phyloP scores from a whole-genome alignment of 305 asterid species.

The Stenogyne calaminthoides region DNA sequence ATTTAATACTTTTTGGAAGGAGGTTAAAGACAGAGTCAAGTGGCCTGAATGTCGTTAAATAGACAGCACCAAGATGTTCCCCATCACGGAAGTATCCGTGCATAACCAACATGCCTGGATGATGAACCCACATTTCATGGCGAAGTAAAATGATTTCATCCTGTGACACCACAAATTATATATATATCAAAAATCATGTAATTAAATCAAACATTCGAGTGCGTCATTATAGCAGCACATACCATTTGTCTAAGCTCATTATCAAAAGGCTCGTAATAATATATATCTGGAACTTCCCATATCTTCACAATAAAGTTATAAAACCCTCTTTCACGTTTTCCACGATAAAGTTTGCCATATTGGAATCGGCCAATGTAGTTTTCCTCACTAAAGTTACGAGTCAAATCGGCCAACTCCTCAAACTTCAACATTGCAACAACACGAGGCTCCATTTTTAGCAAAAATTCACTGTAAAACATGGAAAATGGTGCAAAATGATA shows the following conservation, averaged over 20 bases:
- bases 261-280: neutral
- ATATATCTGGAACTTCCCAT: neutral
- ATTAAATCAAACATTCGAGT: neutral
- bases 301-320: neutral
- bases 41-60: neutral
- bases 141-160: neutral
- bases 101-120: slow-evolving; percentile 2
- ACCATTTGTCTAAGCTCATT: slow-evolving; percentile 11
- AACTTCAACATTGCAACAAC: too few species aligned
- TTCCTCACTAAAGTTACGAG: slow-evolving; percentile 1
- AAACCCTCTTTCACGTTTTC: neutral
- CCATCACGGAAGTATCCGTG: neutral
- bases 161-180: neutral
- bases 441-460: neutral
- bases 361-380: neutral
- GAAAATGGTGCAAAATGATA: neutral
- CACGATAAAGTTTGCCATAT: slow-evolving; percentile 16
- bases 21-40: slow-evolving; percentile 3
- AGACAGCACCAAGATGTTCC: neutral
- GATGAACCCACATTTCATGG: neutral
- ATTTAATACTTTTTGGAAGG: slow-evolving; percentile 12
- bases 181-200: neutral
- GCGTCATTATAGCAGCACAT: neutral
- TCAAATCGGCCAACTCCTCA: neutral
- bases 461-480: neutral